Conservation (phyloP, 768 basidiomycete genomes). For the Crucibulum laeve region DNA sequence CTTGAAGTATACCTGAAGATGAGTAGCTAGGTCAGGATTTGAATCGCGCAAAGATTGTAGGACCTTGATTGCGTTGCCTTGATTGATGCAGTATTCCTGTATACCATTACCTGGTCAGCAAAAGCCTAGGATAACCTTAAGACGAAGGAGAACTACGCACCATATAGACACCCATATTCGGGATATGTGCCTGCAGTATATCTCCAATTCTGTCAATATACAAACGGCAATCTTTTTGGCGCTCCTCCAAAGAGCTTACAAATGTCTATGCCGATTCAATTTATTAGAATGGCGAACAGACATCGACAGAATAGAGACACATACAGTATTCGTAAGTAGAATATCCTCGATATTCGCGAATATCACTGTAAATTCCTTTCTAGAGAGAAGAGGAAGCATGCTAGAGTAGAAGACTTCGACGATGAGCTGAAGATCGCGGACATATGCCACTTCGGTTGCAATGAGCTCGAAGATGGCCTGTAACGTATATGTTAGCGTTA, state of each 20-base stretch:
- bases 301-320: slow-evolving; percentile 12
- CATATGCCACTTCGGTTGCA: slow-evolving; percentile 84
- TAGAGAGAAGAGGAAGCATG: slow-evolving; percentile 66
- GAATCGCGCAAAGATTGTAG: slow-evolving; percentile 69
- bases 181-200: slow-evolving; percentile 69
- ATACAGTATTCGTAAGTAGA: slow-evolving; percentile 79
- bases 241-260: slow-evolving; percentile 82
- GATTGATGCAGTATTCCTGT: slow-evolving; percentile 90
- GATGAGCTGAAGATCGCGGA: slow-evolving; percentile 86
- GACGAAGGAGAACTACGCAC: slow-evolving; percentile 29
- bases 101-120: neutral
- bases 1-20: slow-evolving; percentile 62
- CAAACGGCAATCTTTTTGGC: slow-evolving; percentile 87
- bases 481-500: too few species aligned
- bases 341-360: slow-evolving; percentile 96
- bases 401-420: slow-evolving; percentile 91
- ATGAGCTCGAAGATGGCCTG: slow-evolving; percentile 95
- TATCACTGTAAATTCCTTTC: slow-evolving; percentile 74
- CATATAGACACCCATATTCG: slow-evolving; percentile 78
- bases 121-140: neutral
- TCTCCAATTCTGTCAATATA: slow-evolving; percentile 91
- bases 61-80: slow-evolving; percentile 70
- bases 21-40: slow-evolving; percentile 58
- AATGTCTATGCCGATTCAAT: slow-evolving; percentile 49
- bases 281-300: neutral